Evolutionary conservation across 345 rosid genomes (phyloP), one percentile per base, ranked within the genome.

Genomic region (Cochlearia excelsa): DNA sequence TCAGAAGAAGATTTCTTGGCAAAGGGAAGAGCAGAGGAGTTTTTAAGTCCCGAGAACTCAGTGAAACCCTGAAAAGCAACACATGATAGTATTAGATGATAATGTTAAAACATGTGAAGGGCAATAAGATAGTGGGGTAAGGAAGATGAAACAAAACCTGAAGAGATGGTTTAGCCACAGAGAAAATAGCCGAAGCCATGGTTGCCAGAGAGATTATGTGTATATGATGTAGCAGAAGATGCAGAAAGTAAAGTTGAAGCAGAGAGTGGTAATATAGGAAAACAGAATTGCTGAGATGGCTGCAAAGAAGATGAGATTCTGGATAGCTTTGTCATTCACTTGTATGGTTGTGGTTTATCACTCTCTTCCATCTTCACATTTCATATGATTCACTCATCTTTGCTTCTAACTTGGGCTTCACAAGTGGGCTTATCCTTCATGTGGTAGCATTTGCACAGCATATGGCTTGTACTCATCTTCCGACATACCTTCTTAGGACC

Each of bases 131-230:
- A 30, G 59, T 52, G 23, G 40, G 8, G 7, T 7, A 40, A 23
- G 38, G 26, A 26, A 7, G 4, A 57, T 50, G 73, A 30, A 39
- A 46, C 6, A 34, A 50, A 65, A 90, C 97, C 94, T 84, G 95
- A 63, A 83, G 82, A 69, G 95, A 62, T 30, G 96, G 93, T 78
- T 83, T 92, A 81, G 91, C 81, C 62, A 88, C 86, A 70, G 86
- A 78, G 61, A 88, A 65, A 68, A 96, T 80, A 80, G 95, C 96
- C 85, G 88, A 86, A 75, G 97, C 95, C 95, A 90, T 90, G 56
- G 70, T 34, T 53, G 61, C 48, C 4, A 53, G 66, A 58, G 61
- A 64, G 51, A 40, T 58, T 34, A 8, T 52, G 51, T 53, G 61
- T 65, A 47, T 8, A 30, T 16, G 6, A 43, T 44, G 61, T 58